Percentiles rank a stretch among this genome's conserved stretches.
Evolutionary conservation across 345 rosid species (phyloP).

Genomic region (Sonneratia alba): DNA sequence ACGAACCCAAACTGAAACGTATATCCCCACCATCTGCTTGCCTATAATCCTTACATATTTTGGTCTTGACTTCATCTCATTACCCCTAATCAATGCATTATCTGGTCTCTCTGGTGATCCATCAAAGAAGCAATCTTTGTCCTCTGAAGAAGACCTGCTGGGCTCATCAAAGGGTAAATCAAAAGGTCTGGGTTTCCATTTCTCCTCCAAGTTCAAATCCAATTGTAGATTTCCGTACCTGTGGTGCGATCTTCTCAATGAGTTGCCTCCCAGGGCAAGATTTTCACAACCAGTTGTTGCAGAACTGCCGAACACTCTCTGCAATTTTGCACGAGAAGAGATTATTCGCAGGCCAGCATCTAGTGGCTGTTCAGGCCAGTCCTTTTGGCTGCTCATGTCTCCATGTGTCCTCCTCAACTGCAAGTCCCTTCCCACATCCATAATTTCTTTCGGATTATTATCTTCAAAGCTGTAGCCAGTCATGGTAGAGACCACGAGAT

Average conservation of each 20-base stretch:
- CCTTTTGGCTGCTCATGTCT: slow-evolving; percentile 28
- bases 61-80: slow-evolving; percentile 18
- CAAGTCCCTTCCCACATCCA: slow-evolving; percentile 25
- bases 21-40: slow-evolving; percentile 99
- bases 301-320: slow-evolving; percentile 65
- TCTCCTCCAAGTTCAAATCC: slow-evolving; percentile 28
- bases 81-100: slow-evolving; percentile 8
- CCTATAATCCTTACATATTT: slow-evolving; percentile 77
- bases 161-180: slow-evolving; percentile 27
- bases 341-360: slow-evolving; percentile 58
- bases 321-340: slow-evolving; percentile 48
- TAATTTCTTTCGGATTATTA: slow-evolving; percentile 18
- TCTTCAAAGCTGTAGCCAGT: slow-evolving; percentile 12
- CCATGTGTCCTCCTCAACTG: slow-evolving; percentile 38
- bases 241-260: slow-evolving; percentile 54
- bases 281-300: slow-evolving; percentile 46
- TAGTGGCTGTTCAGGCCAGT: slow-evolving; percentile 83
- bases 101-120: slow-evolving; percentile 19
- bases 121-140: slow-evolving; percentile 31
- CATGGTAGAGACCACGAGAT: slow-evolving; percentile 16
- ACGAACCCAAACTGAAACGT: slow-evolving; percentile 87
- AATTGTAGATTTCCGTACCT: slow-evolving; percentile 54
- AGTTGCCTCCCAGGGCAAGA: slow-evolving; percentile 24
- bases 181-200: slow-evolving; percentile 29
- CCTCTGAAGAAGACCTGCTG: slow-evolving; percentile 39